Base-by-base conservation (phyloP, 129 eudicot genomes). In the Scalesia atractyloides region DNA sequence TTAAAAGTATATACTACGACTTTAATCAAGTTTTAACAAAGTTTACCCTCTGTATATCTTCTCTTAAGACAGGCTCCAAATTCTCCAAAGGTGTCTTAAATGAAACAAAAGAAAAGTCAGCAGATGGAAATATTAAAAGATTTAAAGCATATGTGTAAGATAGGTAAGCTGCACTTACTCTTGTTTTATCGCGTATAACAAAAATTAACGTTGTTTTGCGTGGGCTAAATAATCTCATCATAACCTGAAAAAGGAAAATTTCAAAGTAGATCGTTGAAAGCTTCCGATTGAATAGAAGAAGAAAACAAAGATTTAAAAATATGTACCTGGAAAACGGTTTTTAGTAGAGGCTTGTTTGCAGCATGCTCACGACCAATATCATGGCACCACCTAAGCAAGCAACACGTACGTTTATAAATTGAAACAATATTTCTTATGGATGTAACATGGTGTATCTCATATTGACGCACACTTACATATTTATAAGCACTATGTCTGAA, bases 131-230 rank as follows among this genome's bases (percentile, higher is more conserved):
- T 34, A 69, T 20, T 13, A 13, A 46, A 66, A 15, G 57, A 46
- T 66, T 3, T 20, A 46, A 15, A 66, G 43, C 54, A 66, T 12
- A 0, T 1, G 9, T 60, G 11, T 24, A 59, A 43, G 39, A 49
- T 30, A 62, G 18, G 49, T 22, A 36, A 47, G 47, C 22, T 8
- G 20, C 30, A 37, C 74, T 26, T 80, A 84, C 92, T 81, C 79
- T 75, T 61, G 86, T 84, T 78, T 83, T 75, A 69, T 86, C 92
- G 65, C 92, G 92, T 84, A 86, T 78, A 16, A 86, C 92, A 81
- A 86, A 86, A 58, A 84, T 70, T 61, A 86, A 82, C 7, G 92
- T 86, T 68, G 92, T 84, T 77, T 77, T 86, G 43, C 84, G 86
- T 41, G 88, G 92, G 72, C 84, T 79, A 69, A 86, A 84, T 64